Evolutionary conservation across 371 early-diverging fungal species (phyloP).

Genomic region (Mucor irregularis): DNA sequence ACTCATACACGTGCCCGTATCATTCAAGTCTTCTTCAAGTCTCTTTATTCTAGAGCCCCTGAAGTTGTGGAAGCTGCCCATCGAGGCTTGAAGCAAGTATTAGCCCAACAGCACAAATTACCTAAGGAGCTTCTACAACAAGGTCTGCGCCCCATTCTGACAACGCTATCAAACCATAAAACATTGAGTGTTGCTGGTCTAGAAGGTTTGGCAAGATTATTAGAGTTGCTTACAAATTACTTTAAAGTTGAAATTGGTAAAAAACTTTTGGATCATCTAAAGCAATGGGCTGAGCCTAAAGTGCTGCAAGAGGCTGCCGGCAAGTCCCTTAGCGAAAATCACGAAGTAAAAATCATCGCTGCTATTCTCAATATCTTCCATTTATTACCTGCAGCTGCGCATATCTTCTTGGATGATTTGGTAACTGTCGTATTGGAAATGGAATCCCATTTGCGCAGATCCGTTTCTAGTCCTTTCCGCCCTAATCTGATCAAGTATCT

Average conservation of each 20-base stretch:
- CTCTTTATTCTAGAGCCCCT: conserved; percentile 89
- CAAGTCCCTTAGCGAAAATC: conserved; percentile 80
- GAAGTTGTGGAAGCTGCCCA: conserved; percentile 96
- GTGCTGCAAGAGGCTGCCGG: conserved; percentile 80
- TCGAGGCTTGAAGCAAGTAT: conserved; percentile 86
- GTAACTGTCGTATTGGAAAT: conserved; percentile 83
- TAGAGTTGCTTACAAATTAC: conserved; percentile 93
- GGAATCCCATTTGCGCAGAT: conserved; percentile 80
- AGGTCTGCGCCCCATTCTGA: conserved; percentile 93
- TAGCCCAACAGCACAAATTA: conserved; percentile 84
- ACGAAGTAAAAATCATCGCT: conserved; percentile 91
- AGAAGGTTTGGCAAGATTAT: conserved; percentile 91
- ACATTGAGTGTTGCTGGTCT: conserved; percentile 89
- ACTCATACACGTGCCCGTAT: conserved; percentile 83
- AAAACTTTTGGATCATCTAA: conserved; percentile 93
- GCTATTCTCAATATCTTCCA: conserved; percentile 94
- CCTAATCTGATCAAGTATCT: conserved; percentile 87
- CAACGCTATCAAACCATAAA: conserved; percentile 93
- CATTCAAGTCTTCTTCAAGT: conserved; percentile 98
- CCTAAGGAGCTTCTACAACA: conserved; percentile 96
- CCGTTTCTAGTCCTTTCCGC: conserved; percentile 91
- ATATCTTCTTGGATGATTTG: conserved; percentile 88
- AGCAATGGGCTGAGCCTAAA: conserved; percentile 88
- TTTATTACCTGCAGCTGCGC: conserved; percentile 89
- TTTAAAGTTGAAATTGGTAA: conserved; percentile 98